Percentiles rank a stretch among this genome's conserved stretches.
Evolutionary conservation across 148 eudicot species (phyloP).

Genomic region (Vaccinium corymbosum): DNA sequence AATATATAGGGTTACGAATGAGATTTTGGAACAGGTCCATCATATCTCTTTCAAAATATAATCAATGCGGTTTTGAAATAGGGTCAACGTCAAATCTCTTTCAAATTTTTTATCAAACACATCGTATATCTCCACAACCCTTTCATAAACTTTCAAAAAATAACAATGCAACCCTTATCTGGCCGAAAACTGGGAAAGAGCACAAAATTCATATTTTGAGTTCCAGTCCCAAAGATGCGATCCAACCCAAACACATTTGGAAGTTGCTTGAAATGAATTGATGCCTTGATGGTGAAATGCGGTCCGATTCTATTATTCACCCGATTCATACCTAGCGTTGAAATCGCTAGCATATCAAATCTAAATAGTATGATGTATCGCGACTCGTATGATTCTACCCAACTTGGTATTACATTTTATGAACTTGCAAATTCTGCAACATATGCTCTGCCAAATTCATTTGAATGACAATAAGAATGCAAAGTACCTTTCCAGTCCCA

Average conservation of each 20-base stretch:
- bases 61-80: too few relatives aligned
- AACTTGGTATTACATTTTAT: constrained; percentile 11
- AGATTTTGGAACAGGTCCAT: neutral
- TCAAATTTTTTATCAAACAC: neutral
- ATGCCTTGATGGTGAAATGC: too few relatives aligned
- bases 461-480: constrained; percentile 3
- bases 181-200: neutral
- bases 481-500: constrained; percentile 84
- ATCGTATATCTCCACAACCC: neutral
- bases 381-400: constrained; percentile 23
- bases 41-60: neutral
- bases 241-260: neutral
- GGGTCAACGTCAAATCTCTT: neutral
- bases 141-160: neutral
- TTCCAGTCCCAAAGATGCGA: neutral
- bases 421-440: neutral
- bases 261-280: neutral
- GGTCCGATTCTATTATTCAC: too few relatives aligned
- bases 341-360: neutral
- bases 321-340: neutral
- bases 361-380: too few relatives aligned
- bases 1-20: neutral
- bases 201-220: neutral
- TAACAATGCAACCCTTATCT: neutral
- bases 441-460: neutral